Evolutionary conservation across 1,284 basidiomycete genomes (phyloP).

Genomic region (Gymnopus androsaceus): DNA sequence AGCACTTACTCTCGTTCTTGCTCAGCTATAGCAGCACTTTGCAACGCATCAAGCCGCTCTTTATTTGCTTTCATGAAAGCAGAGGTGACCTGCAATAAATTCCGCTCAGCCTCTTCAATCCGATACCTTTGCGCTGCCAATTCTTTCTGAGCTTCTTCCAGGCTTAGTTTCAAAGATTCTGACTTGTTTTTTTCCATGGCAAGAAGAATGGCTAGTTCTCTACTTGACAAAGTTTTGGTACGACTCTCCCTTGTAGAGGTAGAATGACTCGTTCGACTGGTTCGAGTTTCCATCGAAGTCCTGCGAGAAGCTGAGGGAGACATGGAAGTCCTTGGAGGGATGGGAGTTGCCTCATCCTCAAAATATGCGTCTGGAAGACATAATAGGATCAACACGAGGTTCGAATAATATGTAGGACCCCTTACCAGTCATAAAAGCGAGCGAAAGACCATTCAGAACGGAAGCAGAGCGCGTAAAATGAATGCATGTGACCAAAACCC

Average conservation of each 20-base stretch:
- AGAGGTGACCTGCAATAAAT: conserved; percentile 9
- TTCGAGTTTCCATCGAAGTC: conserved; percentile 12
- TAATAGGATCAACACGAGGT: conserved; percentile 6
- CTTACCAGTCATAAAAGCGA: background rate
- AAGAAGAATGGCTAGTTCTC: conserved; percentile 9
- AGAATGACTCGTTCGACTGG: conserved; percentile 3
- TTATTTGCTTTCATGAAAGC: conserved; percentile 13
- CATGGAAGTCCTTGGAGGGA: conserved; percentile 9
- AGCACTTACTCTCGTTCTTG: conserved; percentile 13
- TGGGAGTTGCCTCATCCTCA: background rate
- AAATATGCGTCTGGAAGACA: conserved; percentile 8
- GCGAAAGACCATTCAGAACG: background rate
- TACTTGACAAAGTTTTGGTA: conserved; percentile 5
- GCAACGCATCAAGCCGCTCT: conserved; percentile 3
- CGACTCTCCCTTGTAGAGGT: conserved; percentile 4
- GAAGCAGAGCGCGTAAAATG: background rate
- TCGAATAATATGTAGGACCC: background rate
- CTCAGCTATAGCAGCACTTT: conserved; percentile 2
- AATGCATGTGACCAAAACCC: background rate
- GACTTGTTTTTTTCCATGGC: conserved; percentile 13
- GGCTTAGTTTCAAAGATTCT: background rate
- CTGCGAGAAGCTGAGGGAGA: conserved; percentile 8
- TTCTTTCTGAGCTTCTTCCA: conserved; percentile 12
- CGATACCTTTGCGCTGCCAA: conserved; percentile 4
- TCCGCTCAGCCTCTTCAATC: conserved; percentile 11